These are phyloP conservation scores for Phyllosticta ampelicida DNA, from an alignment of 2,329 filamentous ascomycete species.

Conservation along the genomic window DNA sequence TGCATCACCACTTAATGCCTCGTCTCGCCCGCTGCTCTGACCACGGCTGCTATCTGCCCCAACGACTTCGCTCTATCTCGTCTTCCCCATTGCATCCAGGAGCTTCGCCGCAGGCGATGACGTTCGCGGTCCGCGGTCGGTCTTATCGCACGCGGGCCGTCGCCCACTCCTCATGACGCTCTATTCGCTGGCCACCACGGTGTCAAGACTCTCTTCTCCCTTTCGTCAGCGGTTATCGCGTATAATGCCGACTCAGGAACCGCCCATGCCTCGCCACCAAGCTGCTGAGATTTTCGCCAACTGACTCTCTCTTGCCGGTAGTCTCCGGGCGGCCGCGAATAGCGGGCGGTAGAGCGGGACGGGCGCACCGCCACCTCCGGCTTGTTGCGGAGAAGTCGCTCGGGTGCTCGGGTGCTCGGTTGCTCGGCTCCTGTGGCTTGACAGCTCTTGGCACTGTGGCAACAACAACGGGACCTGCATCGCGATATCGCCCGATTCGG, in stretches of 20 bases:
- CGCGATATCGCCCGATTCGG: background rate
- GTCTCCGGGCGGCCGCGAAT: background rate
- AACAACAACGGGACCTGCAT: background rate
- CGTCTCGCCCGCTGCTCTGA: too few relatives aligned
- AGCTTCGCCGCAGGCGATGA: slow-evolving; percentile 3
- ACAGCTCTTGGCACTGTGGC: background rate
- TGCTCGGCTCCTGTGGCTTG: background rate
- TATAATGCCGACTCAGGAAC: background rate
- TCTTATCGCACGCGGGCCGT: slow-evolving; percentile 5
- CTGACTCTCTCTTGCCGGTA: background rate
- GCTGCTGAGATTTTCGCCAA: background rate
- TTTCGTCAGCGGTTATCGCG: background rate
- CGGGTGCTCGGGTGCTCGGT: too few relatives aligned
- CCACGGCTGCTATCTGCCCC: background rate
- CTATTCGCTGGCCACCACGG: background rate
- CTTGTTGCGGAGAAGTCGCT: background rate
- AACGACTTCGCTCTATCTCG: background rate
- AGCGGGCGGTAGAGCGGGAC: background rate
- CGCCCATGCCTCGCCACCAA: background rate
- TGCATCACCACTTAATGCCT: background rate
- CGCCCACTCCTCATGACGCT: background rate
- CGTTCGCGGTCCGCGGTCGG: slow-evolving; percentile 7
- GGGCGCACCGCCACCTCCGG: background rate
- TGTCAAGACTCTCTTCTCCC: background rate
- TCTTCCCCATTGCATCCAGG: background rate